Evolutionary conservation across 129 eudicot genomes (phyloP).

Genomic region (Scalesia atractyloides): DNA sequence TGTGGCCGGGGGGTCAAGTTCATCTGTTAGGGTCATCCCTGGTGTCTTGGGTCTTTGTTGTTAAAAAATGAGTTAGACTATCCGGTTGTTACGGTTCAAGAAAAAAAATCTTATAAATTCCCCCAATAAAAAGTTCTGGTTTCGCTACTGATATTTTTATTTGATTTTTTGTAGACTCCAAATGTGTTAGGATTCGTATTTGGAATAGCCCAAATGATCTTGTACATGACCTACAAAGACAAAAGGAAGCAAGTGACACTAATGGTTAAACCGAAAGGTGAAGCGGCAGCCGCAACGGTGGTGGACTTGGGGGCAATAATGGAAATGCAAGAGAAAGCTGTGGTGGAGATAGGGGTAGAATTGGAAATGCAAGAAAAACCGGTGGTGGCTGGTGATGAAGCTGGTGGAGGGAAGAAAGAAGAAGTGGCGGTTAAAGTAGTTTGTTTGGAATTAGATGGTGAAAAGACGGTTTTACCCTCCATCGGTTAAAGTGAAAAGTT

Average conservation of each 20-base stretch:
- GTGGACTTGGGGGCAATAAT: conserved; percentile 34
- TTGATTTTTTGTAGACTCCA: conserved; percentile 44
- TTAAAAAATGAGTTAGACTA: too few relatives aligned
- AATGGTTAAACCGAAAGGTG: conserved; percentile 11
- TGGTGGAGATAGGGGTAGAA: conserved; percentile 12
- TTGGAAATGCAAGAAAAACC: conserved; percentile 23
- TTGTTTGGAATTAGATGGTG: conserved; percentile 17
- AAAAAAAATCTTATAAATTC: too few relatives aligned
- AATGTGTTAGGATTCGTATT: conserved; percentile 62
- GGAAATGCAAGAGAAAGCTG: conserved; percentile 24
- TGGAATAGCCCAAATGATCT: conserved; percentile 61
- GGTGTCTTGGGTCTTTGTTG: too few relatives aligned
- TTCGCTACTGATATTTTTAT: neutral
- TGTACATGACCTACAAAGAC: conserved; percentile 54
- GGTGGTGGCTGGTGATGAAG: conserved; percentile 16
- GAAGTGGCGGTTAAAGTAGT: conserved; percentile 18
- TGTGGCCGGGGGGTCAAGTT: too few relatives aligned
- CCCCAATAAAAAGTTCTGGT: too few relatives aligned
- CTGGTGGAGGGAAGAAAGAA: conserved; percentile 18
- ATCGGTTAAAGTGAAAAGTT: neutral
- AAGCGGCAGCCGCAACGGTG: neutral
- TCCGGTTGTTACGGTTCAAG: too few relatives aligned
- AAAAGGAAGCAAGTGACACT: conserved; percentile 35
- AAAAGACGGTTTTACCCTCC: conserved; percentile 18
- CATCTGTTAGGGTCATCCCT: too few relatives aligned